Base-by-base conservation (phyloP, 306 rosid genomes). In the Oemleria cerasiformis region DNA sequence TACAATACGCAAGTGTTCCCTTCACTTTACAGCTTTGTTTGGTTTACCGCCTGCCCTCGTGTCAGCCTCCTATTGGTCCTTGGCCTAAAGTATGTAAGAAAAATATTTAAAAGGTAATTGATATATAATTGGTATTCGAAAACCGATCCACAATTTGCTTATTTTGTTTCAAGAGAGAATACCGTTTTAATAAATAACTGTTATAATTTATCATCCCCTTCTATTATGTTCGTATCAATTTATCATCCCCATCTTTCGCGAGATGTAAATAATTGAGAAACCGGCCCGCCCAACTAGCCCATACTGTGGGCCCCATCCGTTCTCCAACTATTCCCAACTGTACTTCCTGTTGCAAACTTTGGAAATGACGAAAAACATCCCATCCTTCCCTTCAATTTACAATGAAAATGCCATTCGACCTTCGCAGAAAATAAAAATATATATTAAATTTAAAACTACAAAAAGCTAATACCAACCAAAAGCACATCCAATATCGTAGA, bases 1-100 rank as follows among this genome's bases (percentile, higher is more conserved):
- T 48, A 8, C 51, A 60, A 68, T 48, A 81, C 84, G 81, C 76
- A 76, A 67, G 42, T 54, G 81, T 62, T 72, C 65, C 84, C 60
- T 53, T 55, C 67, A 39, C 68, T 73, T 77, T 68, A 30, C 79
- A 77, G 81, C 79, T 49, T 45, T n/a, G 1, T 21, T 23, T 11
- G 1, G 38, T 69, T 9, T 25, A 6, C 5, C 4, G 20, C 58
- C 12, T 7, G 43, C 48, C 53, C 83, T 43, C 79, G 57, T 69
- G 85, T 70, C 84, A 10, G 7, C 1, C 25, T 10, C 50, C 63
- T 36, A 81, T 79, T 79, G 65, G 80, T 4, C 50, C 0, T 0
- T 42, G 51, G 16, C 3, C 42, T 3, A 38, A 0, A 8, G 48
- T 6, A 60, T 23, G n/a, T 23, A 7, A 10, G 12, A 12, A 51